A percentile compares a stretch with the other conserved stretches of the same genome.
These are phyloP conservation scores for Paramecium sonneborni DNA, from an alignment of 73 alveolate genomes.

Conservation along the genomic window DNA sequence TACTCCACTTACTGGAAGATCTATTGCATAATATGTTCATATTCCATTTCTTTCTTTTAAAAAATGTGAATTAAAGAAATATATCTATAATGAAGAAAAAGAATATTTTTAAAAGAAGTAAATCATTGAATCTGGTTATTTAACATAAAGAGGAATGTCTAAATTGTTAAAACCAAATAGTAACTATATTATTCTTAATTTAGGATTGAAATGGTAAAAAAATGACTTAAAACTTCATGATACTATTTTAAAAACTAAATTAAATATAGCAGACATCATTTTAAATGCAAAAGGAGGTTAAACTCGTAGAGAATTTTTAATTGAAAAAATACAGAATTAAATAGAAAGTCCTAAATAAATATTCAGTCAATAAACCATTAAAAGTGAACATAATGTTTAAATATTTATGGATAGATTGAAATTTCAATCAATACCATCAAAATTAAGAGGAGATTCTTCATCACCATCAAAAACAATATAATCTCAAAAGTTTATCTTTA, in stretches of 20 bases:
- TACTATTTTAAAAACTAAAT: not conserved
- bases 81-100: not conserved
- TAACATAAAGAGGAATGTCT: not conserved
- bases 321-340: conserved; percentile 3
- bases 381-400: not conserved
- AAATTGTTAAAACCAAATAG: not conserved
- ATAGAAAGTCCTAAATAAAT: not conserved
- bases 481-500: not conserved
- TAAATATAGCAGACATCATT: not conserved
- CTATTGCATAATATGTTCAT: not conserved
- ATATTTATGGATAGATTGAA: not conserved
- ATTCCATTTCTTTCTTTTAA: not conserved
- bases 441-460: not conserved
- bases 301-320: not conserved
- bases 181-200: not conserved
- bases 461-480: not conserved
- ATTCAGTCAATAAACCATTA: not conserved
- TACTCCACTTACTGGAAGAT: not conserved
- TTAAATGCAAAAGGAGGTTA: not conserved
- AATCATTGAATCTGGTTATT: not conserved
- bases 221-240: not conserved
- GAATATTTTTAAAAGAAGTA: not conserved
- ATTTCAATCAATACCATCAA: not conserved
- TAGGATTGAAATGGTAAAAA: conserved; percentile 5
- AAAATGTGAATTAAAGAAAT: not conserved